phyloP scores from a whole-genome alignment of 192 early-diverging fungal species.

The Chytriomyces confervae region DNA sequence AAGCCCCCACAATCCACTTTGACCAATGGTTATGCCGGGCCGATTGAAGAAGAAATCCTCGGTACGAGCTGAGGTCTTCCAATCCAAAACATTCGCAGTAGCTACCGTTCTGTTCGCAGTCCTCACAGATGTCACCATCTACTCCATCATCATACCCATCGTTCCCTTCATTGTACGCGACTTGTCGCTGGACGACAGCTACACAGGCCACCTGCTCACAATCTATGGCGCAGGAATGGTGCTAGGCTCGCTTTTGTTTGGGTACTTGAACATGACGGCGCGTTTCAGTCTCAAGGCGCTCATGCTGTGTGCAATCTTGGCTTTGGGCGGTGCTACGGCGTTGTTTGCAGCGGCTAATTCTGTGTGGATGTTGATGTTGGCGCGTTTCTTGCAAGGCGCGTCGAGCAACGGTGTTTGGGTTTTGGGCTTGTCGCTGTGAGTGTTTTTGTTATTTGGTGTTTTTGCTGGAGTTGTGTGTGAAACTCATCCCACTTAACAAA shows the following conservation, averaged over 20 bases:
- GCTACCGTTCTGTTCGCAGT: no score
- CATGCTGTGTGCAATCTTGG: background rate
- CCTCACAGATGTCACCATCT: no score
- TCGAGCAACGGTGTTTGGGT: conserved; percentile 15
- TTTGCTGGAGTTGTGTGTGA: no score
- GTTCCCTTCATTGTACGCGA: no score
- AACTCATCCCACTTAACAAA: background rate
- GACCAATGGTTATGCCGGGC: no score
- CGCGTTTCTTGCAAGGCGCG: conserved; percentile 5
- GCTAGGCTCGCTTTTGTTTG: background rate
- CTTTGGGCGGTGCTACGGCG: background rate
- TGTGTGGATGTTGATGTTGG: background rate
- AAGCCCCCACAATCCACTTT: no score
- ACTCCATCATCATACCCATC: no score
- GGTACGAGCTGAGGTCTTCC: no score
- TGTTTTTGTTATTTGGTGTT: background rate
- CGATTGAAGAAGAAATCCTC: no score
- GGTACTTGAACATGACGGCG: background rate
- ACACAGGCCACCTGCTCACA: background rate
- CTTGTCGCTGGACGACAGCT: no score
- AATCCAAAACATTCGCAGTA: no score
- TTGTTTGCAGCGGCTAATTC: background rate
- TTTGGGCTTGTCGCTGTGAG: conserved; percentile 20
- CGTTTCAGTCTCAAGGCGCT: background rate
- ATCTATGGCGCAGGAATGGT: background rate